phyloP scores from a whole-genome alignment of 768 basidiomycete genomes.

The Rhodotorula kratochvilovae region DNA sequence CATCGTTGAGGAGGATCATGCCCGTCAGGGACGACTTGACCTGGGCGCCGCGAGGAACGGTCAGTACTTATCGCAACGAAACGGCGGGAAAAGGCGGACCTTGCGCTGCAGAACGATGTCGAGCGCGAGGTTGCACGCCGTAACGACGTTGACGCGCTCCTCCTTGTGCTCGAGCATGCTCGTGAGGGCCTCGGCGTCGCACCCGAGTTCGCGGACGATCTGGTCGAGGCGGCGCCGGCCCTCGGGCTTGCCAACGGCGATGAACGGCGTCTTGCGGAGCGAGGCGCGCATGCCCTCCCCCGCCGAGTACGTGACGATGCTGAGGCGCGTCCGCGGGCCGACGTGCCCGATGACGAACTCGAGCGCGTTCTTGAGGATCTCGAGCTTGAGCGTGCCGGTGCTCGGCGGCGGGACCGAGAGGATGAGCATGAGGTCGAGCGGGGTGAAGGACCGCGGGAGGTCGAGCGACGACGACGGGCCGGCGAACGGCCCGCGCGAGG shows the following conservation, averaged over 20 bases:
- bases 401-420: constrained; percentile 77
- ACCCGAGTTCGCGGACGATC: constrained; percentile 35
- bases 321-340: constrained; percentile 71
- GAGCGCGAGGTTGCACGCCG: constrained; percentile 93
- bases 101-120: constrained; percentile 94
- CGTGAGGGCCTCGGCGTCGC: constrained; percentile 58
- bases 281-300: constrained; percentile 55
- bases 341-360: constrained; percentile 78
- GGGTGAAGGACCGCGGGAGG: constrained; percentile 65
- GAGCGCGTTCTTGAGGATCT: constrained; percentile 80
- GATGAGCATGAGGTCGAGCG: constrained; percentile 87
- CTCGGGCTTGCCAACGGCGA: constrained; percentile 56
- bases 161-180: constrained; percentile 72
- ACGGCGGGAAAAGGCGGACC: background rate
- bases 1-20: constrained; percentile 88
- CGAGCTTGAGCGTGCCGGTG: constrained; percentile 72
- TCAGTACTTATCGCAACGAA: background rate
- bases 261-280: constrained; percentile 89
- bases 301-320: constrained; percentile 87
- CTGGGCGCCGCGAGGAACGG: background rate
- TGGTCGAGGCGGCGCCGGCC: constrained; percentile 30
- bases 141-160: constrained; percentile 94
- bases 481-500: background rate
- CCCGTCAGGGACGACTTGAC: constrained; percentile 81
- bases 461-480: background rate